Conservation (phyloP, 2,329 filamentous ascomycete genomes). For the Sclerotiophoma versabilis region DNA sequence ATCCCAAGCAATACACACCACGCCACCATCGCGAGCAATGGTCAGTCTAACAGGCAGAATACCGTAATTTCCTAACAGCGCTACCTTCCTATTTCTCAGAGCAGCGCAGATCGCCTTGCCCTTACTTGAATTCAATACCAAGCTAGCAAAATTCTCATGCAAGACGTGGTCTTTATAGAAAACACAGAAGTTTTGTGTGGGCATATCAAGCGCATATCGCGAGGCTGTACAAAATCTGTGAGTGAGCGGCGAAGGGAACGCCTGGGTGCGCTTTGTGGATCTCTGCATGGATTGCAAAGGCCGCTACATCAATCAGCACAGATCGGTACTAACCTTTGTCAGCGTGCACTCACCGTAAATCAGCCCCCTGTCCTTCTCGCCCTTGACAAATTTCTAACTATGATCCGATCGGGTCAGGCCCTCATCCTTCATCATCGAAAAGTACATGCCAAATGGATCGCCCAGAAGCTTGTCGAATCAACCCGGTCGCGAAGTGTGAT, state of each 20-base stretch:
- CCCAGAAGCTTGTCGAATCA: neutral
- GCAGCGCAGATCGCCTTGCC: neutral
- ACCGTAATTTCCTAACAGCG: neutral
- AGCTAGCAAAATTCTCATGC: neutral
- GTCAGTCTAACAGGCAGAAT: neutral
- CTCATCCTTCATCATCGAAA: neutral
- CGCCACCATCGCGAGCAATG: conserved; percentile 52
- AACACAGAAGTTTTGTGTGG: neutral
- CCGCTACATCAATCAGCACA: neutral
- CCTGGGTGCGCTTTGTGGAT: neutral
- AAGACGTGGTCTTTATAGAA: neutral
- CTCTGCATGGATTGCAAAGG: neutral
- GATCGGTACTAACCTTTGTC: too few species aligned
- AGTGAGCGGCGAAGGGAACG: neutral
- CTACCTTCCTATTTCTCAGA: neutral
- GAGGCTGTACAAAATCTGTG: neutral
- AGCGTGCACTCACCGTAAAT: neutral
- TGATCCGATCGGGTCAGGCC: neutral
- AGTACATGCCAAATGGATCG: neutral
- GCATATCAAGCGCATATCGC: neutral
- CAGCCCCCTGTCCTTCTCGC: neutral
- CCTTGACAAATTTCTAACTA: neutral
- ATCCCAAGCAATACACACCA: conserved; percentile 58
- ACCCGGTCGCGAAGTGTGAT: neutral
- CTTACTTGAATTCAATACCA: neutral